Conservation (phyloP, 345 rosid species). For the Gossypium mustelinum region DNA sequence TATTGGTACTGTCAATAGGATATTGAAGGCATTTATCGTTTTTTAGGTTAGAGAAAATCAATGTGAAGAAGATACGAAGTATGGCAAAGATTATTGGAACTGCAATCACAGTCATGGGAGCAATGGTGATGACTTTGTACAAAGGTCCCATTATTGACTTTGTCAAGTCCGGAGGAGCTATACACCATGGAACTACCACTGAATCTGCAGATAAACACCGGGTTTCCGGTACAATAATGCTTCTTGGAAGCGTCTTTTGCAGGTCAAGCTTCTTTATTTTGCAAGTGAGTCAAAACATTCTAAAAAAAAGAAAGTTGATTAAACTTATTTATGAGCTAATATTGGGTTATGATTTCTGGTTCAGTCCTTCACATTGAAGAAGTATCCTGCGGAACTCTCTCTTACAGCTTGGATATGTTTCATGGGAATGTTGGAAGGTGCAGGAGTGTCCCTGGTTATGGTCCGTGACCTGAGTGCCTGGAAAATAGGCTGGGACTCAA, state of each 20-base stretch:
- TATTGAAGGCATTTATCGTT: background rate
- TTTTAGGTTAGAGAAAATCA: constrained; percentile 62
- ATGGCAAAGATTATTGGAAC: constrained; percentile 77
- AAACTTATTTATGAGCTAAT: background rate
- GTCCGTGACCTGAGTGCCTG: constrained; percentile 75
- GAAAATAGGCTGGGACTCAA: constrained; percentile 73
- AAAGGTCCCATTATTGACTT: constrained; percentile 73
- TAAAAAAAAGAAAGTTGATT: background rate
- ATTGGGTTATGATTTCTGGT: background rate
- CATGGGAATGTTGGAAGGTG: constrained; percentile 69
- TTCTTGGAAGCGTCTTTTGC: constrained; percentile 49
- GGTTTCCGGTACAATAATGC: constrained; percentile 65
- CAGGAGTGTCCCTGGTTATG: constrained; percentile 51
- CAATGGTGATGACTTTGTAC: constrained; percentile 93
- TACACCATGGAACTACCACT: constrained; percentile 25
- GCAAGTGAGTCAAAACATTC: constrained; percentile 37
- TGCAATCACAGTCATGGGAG: constrained; percentile 61
- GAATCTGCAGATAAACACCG: constrained; percentile 48
- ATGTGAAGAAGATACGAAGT: constrained; percentile 55
- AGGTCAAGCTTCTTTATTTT: constrained; percentile 85
- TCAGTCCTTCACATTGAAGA: constrained; percentile 72
- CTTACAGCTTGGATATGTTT: constrained; percentile 69
- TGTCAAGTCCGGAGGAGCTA: constrained; percentile 29
- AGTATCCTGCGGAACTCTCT: constrained; percentile 81
- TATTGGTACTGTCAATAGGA: background rate